Percentiles rank a stretch among this genome's conserved stretches.
Conservation (phyloP, 306 rosid species). For the Heteromeles arbutifolia region DNA sequence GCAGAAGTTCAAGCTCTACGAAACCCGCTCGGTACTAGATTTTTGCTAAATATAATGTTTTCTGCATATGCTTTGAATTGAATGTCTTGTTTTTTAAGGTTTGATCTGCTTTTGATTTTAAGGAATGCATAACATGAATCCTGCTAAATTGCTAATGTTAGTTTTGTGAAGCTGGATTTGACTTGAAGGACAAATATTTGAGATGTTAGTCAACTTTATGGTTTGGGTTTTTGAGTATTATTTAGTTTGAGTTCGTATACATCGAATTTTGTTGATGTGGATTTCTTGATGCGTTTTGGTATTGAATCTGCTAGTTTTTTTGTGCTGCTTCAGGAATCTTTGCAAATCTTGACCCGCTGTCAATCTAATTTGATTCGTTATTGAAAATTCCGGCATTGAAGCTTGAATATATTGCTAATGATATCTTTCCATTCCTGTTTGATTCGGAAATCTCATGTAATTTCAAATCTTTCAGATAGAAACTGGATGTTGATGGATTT, state of each 20-base stretch:
- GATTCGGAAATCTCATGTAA: not conserved
- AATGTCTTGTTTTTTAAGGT: not conserved
- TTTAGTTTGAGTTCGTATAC: not conserved
- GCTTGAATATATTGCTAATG: not conserved
- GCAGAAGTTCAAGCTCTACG: constrained; percentile 96
- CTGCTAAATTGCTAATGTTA: not conserved
- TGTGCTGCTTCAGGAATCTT: not conserved
- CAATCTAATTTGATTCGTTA: not conserved
- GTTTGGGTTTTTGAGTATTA: not conserved
- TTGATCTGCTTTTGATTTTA: not conserved
- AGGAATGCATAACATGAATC: not conserved
- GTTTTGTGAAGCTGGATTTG: not conserved
- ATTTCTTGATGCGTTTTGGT: not conserved
- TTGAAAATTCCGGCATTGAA: not conserved
- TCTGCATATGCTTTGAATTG: not conserved
- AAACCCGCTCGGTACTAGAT: constrained; percentile 70
- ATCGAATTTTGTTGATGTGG: not conserved
- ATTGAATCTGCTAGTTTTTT: not conserved
- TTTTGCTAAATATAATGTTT: not conserved
- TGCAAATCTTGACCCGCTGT: not conserved
- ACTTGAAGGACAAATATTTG: not conserved
- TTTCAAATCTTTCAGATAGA: not conserved
- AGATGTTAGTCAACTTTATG: constrained; percentile 3
- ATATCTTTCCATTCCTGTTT: not conserved
- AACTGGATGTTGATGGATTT: not conserved